Percentiles rank a stretch among this genome's conserved stretches.
Evolutionary conservation across 2,329 filamentous ascomycete genomes (phyloP).

Genomic region (Hypocreales sp.): DNA sequence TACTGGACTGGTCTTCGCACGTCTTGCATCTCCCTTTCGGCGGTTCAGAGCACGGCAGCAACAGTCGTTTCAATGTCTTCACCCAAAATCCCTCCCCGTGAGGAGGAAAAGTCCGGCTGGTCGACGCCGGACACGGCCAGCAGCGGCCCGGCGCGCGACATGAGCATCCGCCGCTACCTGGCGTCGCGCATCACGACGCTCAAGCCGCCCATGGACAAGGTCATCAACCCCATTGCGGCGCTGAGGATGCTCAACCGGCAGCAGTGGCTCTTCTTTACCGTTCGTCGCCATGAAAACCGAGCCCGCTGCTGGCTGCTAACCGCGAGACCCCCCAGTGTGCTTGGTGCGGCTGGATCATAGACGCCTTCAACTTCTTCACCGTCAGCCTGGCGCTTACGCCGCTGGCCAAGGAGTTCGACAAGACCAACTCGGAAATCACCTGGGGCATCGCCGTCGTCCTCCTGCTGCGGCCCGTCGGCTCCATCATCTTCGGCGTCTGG

Average conservation of each 20-base stretch:
- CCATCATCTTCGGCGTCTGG: slow-evolving; percentile 36
- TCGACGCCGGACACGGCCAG: too few relatives aligned
- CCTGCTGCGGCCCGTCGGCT: slow-evolving; percentile 43
- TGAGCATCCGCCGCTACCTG: too few relatives aligned
- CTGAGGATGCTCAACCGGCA: slow-evolving; percentile 30
- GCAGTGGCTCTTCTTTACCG: slow-evolving; percentile 39
- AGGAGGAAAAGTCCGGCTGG: too few relatives aligned
- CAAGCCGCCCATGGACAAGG: slow-evolving; percentile 38
- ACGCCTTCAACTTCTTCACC: slow-evolving; percentile 53
- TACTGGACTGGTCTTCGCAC: too few relatives aligned
- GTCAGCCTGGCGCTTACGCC: slow-evolving; percentile 43
- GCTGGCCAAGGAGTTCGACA: slow-evolving; percentile 35
- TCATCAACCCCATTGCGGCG: slow-evolving; percentile 35
- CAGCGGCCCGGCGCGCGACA: too few relatives aligned
- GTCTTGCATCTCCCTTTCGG: too few relatives aligned
- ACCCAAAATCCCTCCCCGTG: too few relatives aligned
- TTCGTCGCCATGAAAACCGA: too few relatives aligned
- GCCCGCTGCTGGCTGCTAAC: background rate
- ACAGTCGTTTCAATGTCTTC: too few relatives aligned
- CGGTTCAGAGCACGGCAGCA: too few relatives aligned
- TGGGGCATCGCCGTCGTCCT: slow-evolving; percentile 50
- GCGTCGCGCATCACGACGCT: slow-evolving; percentile 37
- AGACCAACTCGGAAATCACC: slow-evolving; percentile 40
- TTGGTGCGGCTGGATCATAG: too few relatives aligned
- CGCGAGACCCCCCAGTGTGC: slow-evolving; percentile 44